These are phyloP conservation scores for Malassezia brasiliensis DNA, from an alignment of 1,284 basidiomycete species.

Conservation along the genomic window DNA sequence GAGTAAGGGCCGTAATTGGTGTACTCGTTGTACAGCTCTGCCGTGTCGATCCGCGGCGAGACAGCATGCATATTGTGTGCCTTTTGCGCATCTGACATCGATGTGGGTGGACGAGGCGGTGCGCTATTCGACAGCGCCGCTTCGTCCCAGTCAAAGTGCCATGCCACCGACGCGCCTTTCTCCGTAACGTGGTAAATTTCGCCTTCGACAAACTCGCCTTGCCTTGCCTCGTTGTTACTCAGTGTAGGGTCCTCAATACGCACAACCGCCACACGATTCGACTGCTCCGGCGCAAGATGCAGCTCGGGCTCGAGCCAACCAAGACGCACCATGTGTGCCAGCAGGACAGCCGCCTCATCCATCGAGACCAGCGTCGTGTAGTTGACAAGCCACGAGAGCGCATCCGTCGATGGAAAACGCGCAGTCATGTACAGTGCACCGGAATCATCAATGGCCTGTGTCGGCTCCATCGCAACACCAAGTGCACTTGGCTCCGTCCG, in stretches of 20 bases:
- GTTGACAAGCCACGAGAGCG: slow-evolving; percentile 93
- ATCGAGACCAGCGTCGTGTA: slow-evolving; percentile 90
- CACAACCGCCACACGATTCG: slow-evolving; percentile 11
- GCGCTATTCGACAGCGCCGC: background rate
- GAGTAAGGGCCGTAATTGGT: background rate
- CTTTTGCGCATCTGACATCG: slow-evolving; percentile 8
- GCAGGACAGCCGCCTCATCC: slow-evolving; percentile 94
- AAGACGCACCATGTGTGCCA: slow-evolving; percentile 92
- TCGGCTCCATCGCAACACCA: slow-evolving; percentile 6
- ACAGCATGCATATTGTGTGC: slow-evolving; percentile 8
- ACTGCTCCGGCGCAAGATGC: slow-evolving; percentile 1
- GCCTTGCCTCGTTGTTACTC: background rate
- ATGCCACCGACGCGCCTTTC: slow-evolving; percentile 12
- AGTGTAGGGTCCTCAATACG: slow-evolving; percentile 8
- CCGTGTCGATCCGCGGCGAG: slow-evolving; percentile 9
- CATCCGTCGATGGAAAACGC: slow-evolving; percentile 74
- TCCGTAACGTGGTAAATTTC: slow-evolving; percentile 15
- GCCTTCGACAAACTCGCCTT: slow-evolving; percentile 16
- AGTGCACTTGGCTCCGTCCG: slow-evolving; percentile 11
- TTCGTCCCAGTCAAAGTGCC: slow-evolving; percentile 18
- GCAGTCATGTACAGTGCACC: slow-evolving; percentile 23
- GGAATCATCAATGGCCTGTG: slow-evolving; percentile 40
- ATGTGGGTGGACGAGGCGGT: slow-evolving; percentile 10
- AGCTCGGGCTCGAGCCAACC: slow-evolving; percentile 50
- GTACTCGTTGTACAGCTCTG: slow-evolving; percentile 12